Base-by-base conservation (phyloP, 345 rosid genomes). In the Brassica carinata region DNA sequence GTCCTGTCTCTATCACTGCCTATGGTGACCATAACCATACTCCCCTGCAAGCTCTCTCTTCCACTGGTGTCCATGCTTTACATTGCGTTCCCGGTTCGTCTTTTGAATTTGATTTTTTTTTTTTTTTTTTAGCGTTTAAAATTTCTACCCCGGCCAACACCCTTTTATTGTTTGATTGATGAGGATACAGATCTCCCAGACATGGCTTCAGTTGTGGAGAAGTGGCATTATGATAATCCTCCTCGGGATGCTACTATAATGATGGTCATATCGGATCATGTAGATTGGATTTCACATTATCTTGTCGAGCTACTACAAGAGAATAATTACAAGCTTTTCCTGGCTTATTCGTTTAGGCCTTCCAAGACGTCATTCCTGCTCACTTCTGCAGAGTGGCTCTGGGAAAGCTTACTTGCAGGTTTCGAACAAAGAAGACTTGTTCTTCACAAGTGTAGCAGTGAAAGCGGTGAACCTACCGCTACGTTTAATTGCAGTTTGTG, bases 351-450 rank as follows among this genome's bases (percentile, higher is more conserved):
- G 1, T 48, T 5, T 26, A 27, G 61, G 31, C 71, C 71, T 38
- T 9, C 0, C 51, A 18, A 67, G 18, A 18, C 1, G 55, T 67
- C 73, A 10, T 40, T 5, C 10, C 45, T 55, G 10, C 23, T 74
- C 31, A 74, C 71, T 11, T 74, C 77, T 53, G 51, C 51, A 43
- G 51, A 43, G n/a, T 43, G 51, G 51, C 51, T 10, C 5, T 43
- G n/a, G 51, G 51, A 43, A 10, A 43, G 5, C 14, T 3, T 43
- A 43, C 51, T 43, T 43, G 14, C 51, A 43, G 51, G n/a, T 45
- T 45, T 2, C 4, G 55, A 45, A 5, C 4, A 45, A 3, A 45
- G 15, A 13, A 13, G 5, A 45, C 55, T 10, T 2, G 3, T 43
- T 43, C 51, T 43, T 38, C 10, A 38, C 11, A 38, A 38, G 45